A percentile compares a stretch with the other conserved stretches of the same genome.
Evolutionary conservation across 305 asterid genomes (phyloP).

Genomic region (Fraxinus angustifolia): DNA sequence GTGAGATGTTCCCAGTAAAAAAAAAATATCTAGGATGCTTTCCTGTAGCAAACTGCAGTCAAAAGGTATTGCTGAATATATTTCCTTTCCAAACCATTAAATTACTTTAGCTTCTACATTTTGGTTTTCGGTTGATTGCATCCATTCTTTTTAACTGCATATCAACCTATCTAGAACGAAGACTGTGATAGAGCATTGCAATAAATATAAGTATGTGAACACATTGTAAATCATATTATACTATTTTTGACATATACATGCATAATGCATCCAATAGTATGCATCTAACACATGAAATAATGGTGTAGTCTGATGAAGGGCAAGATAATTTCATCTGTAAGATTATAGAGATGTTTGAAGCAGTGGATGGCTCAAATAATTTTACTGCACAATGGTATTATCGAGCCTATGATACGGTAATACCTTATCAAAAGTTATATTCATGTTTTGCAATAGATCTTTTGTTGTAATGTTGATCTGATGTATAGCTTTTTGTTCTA

Average conservation of each 20-base stretch:
- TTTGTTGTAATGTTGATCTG: neutral
- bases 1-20: neutral
- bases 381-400: constrained; percentile 80
- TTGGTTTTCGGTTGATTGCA: neutral
- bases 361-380: constrained; percentile 35
- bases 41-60: neutral
- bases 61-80: neutral
- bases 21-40: neutral
- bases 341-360: constrained; percentile 65
- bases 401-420: constrained; percentile 66
- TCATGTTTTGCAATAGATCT: neutral
- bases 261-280: neutral
- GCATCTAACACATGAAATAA: neutral
- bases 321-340: constrained; percentile 50
- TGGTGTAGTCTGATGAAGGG: constrained; percentile 47
- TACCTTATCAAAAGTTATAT: neutral
- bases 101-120: neutral
- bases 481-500: neutral
- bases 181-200: neutral
- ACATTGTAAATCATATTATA: neutral
- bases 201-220: neutral
- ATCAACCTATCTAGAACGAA: neutral
- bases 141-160: neutral
- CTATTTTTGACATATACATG: neutral
- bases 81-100: neutral